These are phyloP conservation scores for Elongisporangium senticosum DNA, from an alignment of 352 stramenopile genomes.

Conservation along the genomic window DNA sequence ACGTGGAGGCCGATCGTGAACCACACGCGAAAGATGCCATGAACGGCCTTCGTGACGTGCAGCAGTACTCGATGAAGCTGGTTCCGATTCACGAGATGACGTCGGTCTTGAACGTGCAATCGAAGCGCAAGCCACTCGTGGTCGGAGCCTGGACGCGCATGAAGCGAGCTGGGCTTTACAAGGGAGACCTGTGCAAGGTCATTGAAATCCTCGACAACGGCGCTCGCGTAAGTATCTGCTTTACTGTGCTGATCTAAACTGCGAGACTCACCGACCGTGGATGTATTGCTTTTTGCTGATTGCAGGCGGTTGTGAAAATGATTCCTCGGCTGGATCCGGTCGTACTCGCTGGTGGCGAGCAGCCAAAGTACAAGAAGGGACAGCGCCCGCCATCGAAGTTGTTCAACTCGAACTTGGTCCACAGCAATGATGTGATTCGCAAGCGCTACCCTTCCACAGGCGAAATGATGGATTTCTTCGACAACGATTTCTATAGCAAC, in stretches of 20 bases:
- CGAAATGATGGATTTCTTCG: slow-evolving; percentile 87
- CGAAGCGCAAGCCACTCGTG: slow-evolving; percentile 74
- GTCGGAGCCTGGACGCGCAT: slow-evolving; percentile 78
- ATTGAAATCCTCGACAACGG: slow-evolving; percentile 85
- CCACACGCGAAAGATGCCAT: slow-evolving; percentile 81
- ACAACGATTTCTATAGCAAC: slow-evolving; percentile 87
- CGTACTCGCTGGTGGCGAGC: slow-evolving; percentile 65
- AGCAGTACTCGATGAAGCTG: slow-evolving; percentile 87
- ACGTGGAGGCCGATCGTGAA: slow-evolving; percentile 84
- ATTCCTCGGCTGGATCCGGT: slow-evolving; percentile 77
- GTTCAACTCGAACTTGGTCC: slow-evolving; percentile 69
- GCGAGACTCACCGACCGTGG: not conserved
- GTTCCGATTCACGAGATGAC: slow-evolving; percentile 89
- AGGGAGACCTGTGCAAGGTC: slow-evolving; percentile 85
- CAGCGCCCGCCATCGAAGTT: slow-evolving; percentile 84
- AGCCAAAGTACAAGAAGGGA: slow-evolving; percentile 86
- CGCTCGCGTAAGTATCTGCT: slow-evolving; percentile 33
- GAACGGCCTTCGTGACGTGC: slow-evolving; percentile 78
- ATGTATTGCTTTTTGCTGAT: not conserved
- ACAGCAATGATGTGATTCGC: slow-evolving; percentile 50
- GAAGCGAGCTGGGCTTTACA: slow-evolving; percentile 84
- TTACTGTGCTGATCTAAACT: not conserved
- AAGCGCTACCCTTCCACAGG: slow-evolving; percentile 64
- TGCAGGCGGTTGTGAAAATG: slow-evolving; percentile 79
- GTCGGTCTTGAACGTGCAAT: slow-evolving; percentile 83